Percentiles rank a stretch among this genome's conserved stretches.
Evolutionary conservation across 495 filamentous ascomycete species (phyloP).

Genomic region (Aspergillus saccharolyticus): DNA sequence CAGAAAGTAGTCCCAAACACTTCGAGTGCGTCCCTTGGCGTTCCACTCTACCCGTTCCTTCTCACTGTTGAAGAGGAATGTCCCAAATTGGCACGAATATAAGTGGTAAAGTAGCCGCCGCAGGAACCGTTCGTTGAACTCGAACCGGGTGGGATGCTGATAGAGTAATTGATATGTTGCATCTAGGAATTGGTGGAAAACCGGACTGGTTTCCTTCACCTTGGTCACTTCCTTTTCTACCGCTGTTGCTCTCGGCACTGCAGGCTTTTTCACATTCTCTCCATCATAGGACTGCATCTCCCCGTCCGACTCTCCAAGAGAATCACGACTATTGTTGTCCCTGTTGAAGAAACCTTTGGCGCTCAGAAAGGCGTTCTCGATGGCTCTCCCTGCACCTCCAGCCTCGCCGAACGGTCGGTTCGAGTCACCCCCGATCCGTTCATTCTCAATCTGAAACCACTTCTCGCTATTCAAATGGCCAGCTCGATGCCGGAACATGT

Average conservation of each 20-base stretch:
- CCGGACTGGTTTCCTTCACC: slow-evolving; percentile 84
- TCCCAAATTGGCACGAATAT: slow-evolving; percentile 95
- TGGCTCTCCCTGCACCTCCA: slow-evolving; percentile 62
- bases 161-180: slow-evolving; percentile 85
- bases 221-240: slow-evolving; percentile 56
- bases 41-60: slow-evolving; percentile 75
- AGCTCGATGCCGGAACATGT: slow-evolving; percentile 90
- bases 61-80: slow-evolving; percentile 93
- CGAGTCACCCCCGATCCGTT: slow-evolving; percentile 46
- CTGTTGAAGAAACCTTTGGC: slow-evolving; percentile 89
- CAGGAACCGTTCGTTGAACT: slow-evolving; percentile 95
- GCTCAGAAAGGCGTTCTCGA: slow-evolving; percentile 81
- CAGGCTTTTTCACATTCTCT: slow-evolving; percentile 42
- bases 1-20: slow-evolving; percentile 95
- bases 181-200: slow-evolving; percentile 98
- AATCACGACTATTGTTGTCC: slow-evolving; percentile 63
- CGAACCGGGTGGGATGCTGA: slow-evolving; percentile 86
- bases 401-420: slow-evolving; percentile 43
- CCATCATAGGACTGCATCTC: slow-evolving; percentile 56
- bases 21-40: slow-evolving; percentile 69
- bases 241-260: slow-evolving; percentile 29
- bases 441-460: slow-evolving; percentile 86
- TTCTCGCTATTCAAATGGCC: slow-evolving; percentile 85
- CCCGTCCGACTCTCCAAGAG: slow-evolving; percentile 53
- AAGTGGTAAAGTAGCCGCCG: slow-evolving; percentile 88